phyloP scores from a whole-genome alignment of 2,329 filamentous ascomycete species.

The Talaromyces sp. region DNA sequence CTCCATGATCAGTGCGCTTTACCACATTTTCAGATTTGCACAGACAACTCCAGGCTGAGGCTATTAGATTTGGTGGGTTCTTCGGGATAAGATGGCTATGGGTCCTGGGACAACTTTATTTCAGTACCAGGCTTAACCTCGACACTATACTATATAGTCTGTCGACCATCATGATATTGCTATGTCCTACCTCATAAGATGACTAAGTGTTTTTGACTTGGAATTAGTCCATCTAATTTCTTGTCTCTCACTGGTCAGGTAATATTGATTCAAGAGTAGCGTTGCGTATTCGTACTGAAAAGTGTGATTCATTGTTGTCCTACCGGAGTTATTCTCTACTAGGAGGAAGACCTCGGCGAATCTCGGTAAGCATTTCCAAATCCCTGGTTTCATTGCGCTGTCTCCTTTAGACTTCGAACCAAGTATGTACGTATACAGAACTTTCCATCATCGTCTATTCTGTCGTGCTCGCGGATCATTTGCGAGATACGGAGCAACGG shows the following conservation, averaged over 20 bases:
- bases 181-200: not conserved
- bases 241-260: not conserved
- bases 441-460: not conserved
- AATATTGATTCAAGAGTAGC: not conserved
- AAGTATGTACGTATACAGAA: not conserved
- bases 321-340: not conserved
- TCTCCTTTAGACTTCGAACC: not conserved
- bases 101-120: not conserved
- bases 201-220: not conserved
- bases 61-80: not conserved
- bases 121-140: not conserved
- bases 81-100: not conserved
- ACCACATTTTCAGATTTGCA: not conserved
- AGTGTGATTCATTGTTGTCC: not conserved
- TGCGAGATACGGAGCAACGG: not conserved
- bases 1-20: not conserved
- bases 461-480: not conserved
- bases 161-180: not conserved
- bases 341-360: not conserved
- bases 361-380: not conserved
- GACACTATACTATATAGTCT: not conserved
- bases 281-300: not conserved
- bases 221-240: not conserved
- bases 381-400: not conserved
- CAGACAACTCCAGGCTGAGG: not conserved